These are phyloP conservation scores for Termitomyces sp. DNA, from an alignment of 768 basidiomycete species.

Conservation along the genomic window DNA sequence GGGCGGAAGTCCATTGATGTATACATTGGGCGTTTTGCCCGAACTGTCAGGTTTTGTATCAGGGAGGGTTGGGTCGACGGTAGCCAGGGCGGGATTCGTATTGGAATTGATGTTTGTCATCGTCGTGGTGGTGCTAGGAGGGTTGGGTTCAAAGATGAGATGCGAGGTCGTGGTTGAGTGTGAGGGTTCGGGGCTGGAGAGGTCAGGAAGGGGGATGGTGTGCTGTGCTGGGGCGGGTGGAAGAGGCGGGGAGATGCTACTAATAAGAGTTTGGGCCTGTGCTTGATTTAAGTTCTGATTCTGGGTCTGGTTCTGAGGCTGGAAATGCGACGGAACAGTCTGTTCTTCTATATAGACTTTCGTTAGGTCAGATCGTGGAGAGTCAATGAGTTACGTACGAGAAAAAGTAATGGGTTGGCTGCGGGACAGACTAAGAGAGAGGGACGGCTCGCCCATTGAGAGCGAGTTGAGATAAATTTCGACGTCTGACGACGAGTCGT, in stretches of 20 bases:
- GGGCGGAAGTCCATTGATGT: conserved; percentile 84
- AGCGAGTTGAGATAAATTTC: conserved; percentile 31
- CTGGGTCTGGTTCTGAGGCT: not conserved
- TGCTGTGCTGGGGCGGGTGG: conserved; percentile 26
- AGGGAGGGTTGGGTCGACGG: not conserved
- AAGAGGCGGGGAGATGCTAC: conserved; percentile 9
- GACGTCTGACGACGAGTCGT: conserved; percentile 18
- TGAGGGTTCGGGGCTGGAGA: conserved; percentile 11
- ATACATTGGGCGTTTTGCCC: conserved; percentile 69
- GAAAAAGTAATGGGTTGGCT: not conserved
- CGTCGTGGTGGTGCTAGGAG: not conserved
- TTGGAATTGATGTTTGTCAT: not conserved
- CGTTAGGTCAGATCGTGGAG: not conserved
- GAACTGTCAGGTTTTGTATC: conserved; percentile 3
- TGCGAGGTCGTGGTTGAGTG: not conserved
- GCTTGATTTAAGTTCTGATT: not conserved
- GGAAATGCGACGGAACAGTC: not conserved
- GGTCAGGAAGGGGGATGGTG: conserved; percentile 27
- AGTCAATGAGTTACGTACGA: not conserved
- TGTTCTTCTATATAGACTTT: not conserved
- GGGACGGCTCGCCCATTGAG: conserved; percentile 23
- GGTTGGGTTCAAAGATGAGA: not conserved
- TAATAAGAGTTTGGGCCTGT: not conserved
- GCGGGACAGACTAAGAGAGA: not conserved
- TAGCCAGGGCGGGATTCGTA: not conserved